These are phyloP conservation scores for Trichosporon sp. DNA, from an alignment of 1,284 basidiomycete species.

Conservation along the genomic window DNA sequence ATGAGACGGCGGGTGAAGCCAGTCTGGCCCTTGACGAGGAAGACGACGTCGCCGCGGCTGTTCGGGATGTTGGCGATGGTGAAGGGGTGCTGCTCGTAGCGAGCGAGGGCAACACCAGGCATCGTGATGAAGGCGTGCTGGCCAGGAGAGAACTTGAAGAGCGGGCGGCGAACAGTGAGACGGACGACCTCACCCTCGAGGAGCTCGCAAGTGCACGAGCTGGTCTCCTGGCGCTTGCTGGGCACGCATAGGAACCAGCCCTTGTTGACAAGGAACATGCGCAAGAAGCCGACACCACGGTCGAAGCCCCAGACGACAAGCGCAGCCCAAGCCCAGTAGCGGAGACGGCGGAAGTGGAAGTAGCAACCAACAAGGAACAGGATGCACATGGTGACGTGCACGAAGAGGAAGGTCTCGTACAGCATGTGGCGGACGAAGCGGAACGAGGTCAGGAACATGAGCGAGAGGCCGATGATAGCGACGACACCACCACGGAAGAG, in stretches of 20 bases:
- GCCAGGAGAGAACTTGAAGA: constrained; percentile 33
- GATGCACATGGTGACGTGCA: constrained; percentile 48
- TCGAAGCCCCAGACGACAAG: constrained; percentile 60
- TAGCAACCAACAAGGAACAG: constrained; percentile 22
- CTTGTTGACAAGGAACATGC: constrained; percentile 58
- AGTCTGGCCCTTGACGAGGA: constrained; percentile 22
- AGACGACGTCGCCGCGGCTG: constrained; percentile 8
- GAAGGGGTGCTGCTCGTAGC: constrained; percentile 47
- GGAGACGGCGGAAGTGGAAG: constrained; percentile 17
- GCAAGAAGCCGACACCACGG: constrained; percentile 55
- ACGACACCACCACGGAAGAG: constrained; percentile 2
- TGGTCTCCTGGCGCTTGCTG: constrained; percentile 23
- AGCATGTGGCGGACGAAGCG: constrained; percentile 49
- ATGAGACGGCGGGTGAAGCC: constrained; percentile 37
- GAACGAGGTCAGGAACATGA: constrained; percentile 51
- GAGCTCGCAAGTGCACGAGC: constrained; percentile 50
- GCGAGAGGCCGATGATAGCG: constrained; percentile 42
- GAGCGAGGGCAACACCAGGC: constrained; percentile 36
- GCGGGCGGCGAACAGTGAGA: constrained; percentile 14
- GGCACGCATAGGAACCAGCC: constrained; percentile 45
- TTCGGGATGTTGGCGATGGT: constrained; percentile 33
- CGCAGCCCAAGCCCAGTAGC: constrained; percentile 7
- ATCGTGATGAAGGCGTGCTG: constrained; percentile 43
- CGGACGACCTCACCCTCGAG: constrained; percentile 51
- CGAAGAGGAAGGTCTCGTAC: constrained; percentile 56